Evolutionary conservation across 208 protist species (phyloP).

Genomic region (Leishmania braziliensis): DNA sequence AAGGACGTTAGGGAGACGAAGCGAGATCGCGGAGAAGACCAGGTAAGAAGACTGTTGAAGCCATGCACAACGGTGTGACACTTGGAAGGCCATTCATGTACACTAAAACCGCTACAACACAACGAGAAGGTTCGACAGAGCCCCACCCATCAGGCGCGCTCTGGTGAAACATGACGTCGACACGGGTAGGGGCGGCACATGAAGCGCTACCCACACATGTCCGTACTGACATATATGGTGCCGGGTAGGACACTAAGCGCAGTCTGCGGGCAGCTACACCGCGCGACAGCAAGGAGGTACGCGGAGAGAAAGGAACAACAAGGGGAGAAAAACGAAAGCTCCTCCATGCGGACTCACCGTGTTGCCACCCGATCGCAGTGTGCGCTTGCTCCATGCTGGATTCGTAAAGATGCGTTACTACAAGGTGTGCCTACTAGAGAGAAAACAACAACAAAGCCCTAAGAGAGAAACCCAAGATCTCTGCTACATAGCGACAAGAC

Average conservation of each 20-base stretch:
- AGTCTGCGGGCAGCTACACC: not conserved
- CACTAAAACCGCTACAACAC: not conserved
- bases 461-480: not conserved
- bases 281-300: not conserved
- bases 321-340: not conserved
- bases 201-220: not conserved
- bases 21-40: not conserved
- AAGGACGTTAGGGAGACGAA: not conserved
- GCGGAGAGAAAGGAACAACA: not conserved
- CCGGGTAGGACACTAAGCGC: not conserved
- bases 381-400: not conserved
- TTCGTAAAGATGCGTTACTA: constrained; percentile 17
- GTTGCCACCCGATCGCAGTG: not conserved
- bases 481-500: not conserved
- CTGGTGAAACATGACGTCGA: not conserved
- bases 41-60: not conserved
- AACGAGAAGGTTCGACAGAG: not conserved
- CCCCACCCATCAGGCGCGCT: not conserved
- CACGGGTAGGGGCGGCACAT: not conserved
- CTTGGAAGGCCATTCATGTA: not conserved
- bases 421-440: constrained; percentile 13
- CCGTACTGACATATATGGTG: not conserved
- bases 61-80: not conserved
- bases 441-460: not conserved
- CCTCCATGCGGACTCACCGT: not conserved